phyloP scores from a whole-genome alignment of 2,329 filamentous ascomycete species.

The Diaporthe amygdali region DNA sequence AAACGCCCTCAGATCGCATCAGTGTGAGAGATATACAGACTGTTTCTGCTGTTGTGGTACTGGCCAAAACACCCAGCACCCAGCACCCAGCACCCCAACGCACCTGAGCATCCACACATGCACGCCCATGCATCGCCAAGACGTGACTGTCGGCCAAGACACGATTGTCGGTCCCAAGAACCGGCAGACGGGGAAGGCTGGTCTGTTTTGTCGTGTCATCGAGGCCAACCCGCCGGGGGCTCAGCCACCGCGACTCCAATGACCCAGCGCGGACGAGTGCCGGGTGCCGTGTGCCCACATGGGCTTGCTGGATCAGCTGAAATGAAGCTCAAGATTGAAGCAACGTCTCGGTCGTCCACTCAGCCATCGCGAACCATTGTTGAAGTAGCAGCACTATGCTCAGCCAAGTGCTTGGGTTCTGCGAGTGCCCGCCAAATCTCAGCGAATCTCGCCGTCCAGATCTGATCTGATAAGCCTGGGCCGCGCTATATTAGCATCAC shows the following conservation, averaged over 20 bases:
- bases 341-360: not conserved
- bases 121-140: not conserved
- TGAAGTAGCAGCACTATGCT: not conserved
- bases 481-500: not conserved
- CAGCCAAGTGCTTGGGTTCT: conserved; percentile 4
- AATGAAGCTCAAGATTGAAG: no score
- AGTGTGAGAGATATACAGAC: conserved; percentile 7
- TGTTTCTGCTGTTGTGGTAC: not conserved
- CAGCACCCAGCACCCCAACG: not conserved
- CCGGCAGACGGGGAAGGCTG: not conserved
- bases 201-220: not conserved
- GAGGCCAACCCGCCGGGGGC: no score
- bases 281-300: not conserved
- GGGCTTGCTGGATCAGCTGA: no score
- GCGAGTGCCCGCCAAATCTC: not conserved
- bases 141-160: not conserved
- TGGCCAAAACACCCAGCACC: no score
- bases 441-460: not conserved
- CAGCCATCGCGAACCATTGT: not conserved
- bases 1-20: not conserved
- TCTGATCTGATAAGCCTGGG: not conserved
- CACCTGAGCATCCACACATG: conserved; percentile 9
- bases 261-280: not conserved
- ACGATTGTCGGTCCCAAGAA: not conserved
- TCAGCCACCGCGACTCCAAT: conserved; percentile 4